Evolutionary conservation across 2,329 filamentous ascomycete genomes (phyloP).

Genomic region (Lecanoromycetidae sp.): DNA sequence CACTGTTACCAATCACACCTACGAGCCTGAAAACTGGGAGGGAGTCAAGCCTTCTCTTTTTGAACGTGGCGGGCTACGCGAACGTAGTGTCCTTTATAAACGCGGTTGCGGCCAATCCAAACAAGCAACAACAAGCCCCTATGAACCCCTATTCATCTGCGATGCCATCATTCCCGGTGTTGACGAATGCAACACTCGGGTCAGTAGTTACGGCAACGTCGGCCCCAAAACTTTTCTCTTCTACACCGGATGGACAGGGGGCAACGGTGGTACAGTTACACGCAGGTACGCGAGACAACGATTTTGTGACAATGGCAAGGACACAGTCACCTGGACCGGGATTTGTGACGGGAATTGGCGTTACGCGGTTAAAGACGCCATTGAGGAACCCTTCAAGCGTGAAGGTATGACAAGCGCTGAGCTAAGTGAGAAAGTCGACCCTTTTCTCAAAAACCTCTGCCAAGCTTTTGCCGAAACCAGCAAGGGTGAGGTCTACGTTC

Average conservation of each 20-base stretch:
- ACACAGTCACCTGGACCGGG: background rate
- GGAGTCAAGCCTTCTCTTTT: background rate
- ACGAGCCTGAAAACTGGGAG: background rate
- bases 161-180: background rate
- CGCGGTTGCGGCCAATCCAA: background rate
- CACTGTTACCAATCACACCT: background rate
- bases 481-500: slow-evolving; percentile 3
- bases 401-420: background rate
- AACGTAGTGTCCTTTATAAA: background rate
- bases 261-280: background rate
- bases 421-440: background rate
- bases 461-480: slow-evolving; percentile 5
- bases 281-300: background rate
- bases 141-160: background rate
- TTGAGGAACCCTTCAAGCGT: background rate
- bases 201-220: background rate
- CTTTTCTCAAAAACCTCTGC: slow-evolving; percentile 2
- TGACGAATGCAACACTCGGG: background rate
- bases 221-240: background rate
- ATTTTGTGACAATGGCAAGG: background rate
- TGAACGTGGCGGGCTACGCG: background rate
- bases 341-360: background rate
- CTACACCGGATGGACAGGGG: background rate
- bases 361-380: background rate
- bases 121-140: background rate